Base-by-base conservation (phyloP, 495 filamentous ascomycete species). In the Penicillium canariense region DNA sequence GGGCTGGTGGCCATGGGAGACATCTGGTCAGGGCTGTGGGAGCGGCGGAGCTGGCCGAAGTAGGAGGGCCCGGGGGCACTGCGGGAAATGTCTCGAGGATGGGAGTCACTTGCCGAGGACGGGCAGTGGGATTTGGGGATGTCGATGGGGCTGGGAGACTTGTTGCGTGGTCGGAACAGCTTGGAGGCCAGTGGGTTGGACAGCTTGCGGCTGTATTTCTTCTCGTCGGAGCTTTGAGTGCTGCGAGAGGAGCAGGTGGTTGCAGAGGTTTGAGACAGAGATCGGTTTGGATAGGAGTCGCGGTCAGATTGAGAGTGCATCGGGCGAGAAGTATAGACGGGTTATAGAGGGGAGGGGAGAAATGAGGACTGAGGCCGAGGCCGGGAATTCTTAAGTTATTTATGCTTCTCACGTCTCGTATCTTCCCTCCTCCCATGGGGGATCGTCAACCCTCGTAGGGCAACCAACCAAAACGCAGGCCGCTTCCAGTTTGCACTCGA, bases 241-340 rank as follows among this genome's bases (percentile, higher is more conserved):
- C 44, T 48, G 14, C 44, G 55, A 5, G 62, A 66, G 15, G 59
- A 65, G 17, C 45, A 61, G 18, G 61, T 60, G n/a, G 49, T 58
- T 25, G 67, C 30, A 12, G 65, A 61, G 15, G 59, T 63, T 47
- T 65, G 65, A 23, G 65, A 68, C 32, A 65, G 30, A 49, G 61
- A 58, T 48, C 61, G 54, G 48, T 58, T 51, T 3, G 58, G 58
- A 52, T 53, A 58, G 15, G 49, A 40, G 26, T 47, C 56, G 42
- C 32, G 36, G 23, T 56, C 40, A 22, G 60, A 57, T 40, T 58
- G 57, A 55, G 58, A 55, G 50, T 60, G 54, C 56, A 67, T 67
- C 39, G 52, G 36, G 44, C 18, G 34, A 50, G 45, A 39, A 28
- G 22, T 26, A 54, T 17, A 30, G 10, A 27, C 32, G 23, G 20